Base-by-base conservation (phyloP, 306 rosid species). In the Cucumis hystrix region DNA sequence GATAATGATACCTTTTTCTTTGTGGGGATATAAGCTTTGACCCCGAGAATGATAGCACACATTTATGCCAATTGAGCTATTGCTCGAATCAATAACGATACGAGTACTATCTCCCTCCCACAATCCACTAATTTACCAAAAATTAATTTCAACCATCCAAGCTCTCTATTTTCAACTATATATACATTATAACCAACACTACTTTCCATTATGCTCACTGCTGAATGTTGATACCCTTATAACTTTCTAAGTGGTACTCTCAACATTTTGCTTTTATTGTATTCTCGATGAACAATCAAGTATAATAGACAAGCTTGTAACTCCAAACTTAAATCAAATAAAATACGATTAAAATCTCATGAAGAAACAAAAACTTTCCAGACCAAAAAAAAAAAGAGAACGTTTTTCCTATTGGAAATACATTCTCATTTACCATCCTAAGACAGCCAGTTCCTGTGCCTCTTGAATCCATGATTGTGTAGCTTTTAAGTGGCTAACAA, bases 311-410 rank as follows among this genome's bases (percentile, higher is more conserved):
- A 45, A 70, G 6, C 18, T 70, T 14, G 58, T 4, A 70, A 49
- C 37, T 45, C 58, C 58, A 23, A 70, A 47, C 58, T 45, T 8
- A 28, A 12, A 71, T 23, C 76, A 49, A 71, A 71, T 25, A 14
- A 49, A 71, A 25, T 49, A 47, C 25, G 21, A 49, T 71, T 49
- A 45, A 15, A 71, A 71, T 71, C 41, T 71, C 58, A 71, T 71
- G 76, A 71, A 71, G 76, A 47, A 47, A 49, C 76, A 71, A 58
- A 47, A 70, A 71, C 40, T 47, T 47, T 13, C 74, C 55, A 68
- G 10, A 43, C 12, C 17, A 2, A 4, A 33, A 33, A 33, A 33
- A 33, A 25, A 70, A 13, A 69, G 0, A 21, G 23, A 28, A 28
- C 30, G 35, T 43, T 43, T 39, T 69, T 13, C 37, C 56, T 12